Evolutionary conservation across 805 yeast species (phyloP).

Genomic region (Hanseniaspora occidentalis): DNA sequence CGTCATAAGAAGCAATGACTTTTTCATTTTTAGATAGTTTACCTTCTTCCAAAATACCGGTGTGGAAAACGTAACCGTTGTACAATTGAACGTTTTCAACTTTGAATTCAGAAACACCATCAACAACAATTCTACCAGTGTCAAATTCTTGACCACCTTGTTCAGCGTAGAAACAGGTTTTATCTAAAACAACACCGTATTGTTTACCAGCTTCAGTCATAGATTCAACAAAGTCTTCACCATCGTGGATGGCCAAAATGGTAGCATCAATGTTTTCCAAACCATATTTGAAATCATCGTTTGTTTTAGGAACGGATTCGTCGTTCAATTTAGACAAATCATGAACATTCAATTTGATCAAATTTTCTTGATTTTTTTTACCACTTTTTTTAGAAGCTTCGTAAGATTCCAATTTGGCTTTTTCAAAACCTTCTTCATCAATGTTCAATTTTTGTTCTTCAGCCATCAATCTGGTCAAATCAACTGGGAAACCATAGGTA

Average conservation of each 20-base stretch:
- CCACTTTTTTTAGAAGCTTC: conserved; percentile 93
- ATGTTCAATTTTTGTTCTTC: conserved; percentile 91
- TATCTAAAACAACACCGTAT: conserved; percentile 73
- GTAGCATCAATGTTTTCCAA: conserved; percentile 53
- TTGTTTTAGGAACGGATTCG: conserved; percentile 58
- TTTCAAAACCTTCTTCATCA: conserved; percentile 85
- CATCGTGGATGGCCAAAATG: conserved; percentile 60
- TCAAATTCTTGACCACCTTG: conserved; percentile 99
- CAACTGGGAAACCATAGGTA: conserved; percentile 98
- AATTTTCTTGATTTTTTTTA: conserved; percentile 39
- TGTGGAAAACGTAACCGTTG: conserved; percentile 92
- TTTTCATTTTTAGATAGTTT: conserved; percentile 49
- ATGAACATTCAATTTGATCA: conserved; percentile 84
- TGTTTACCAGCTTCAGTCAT: conserved; percentile 37
- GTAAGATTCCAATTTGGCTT: conserved; percentile 75
- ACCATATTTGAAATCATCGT: conserved; percentile 72
- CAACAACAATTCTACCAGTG: conserved; percentile 84
- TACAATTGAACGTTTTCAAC: conserved; percentile 87
- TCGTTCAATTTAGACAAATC: conserved; percentile 59
- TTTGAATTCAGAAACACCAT: conserved; percentile 74
- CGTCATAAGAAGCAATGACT: conserved; percentile 82
- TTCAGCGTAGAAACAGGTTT: conserved; percentile 94
- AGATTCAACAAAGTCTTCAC: conserved; percentile 45
- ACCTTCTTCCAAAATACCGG: conserved; percentile 79
- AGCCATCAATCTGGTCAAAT: conserved; percentile 95